These are phyloP conservation scores for Blechomonas ayalai DNA, from an alignment of 208 protist genomes.

Conservation along the genomic window DNA sequence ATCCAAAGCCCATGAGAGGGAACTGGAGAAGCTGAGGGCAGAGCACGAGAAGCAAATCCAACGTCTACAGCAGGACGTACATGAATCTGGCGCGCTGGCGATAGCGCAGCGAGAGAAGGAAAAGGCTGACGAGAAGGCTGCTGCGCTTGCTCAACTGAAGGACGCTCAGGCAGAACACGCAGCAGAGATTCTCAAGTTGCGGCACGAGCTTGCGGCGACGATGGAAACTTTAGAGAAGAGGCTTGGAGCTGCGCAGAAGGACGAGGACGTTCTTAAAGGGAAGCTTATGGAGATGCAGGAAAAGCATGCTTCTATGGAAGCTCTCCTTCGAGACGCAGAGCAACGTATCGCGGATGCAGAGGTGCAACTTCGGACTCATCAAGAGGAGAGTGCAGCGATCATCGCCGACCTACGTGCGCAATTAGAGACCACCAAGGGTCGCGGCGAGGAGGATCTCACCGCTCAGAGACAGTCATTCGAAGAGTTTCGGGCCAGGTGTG, in stretches of 20 bases:
- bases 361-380: neutral
- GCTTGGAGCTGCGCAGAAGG: neutral
- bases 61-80: neutral
- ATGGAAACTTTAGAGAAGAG: constrained; percentile 12
- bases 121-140: constrained; percentile 9
- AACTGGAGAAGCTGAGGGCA: constrained; percentile 11
- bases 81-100: neutral
- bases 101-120: constrained; percentile 6
- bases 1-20: constrained; percentile 7
- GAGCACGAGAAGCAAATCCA: too few species aligned
- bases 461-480: neutral
- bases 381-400: neutral
- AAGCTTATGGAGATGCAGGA: constrained; percentile 11
- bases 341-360: too few species aligned
- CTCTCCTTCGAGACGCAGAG: neutral
- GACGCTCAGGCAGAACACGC: constrained; percentile 14
- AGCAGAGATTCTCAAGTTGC: constrained; percentile 13
- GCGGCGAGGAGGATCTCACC: too few species aligned
- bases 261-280: constrained; percentile 1
- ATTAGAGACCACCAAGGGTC: too few species aligned
- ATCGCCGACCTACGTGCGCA: too few species aligned
- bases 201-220: constrained; percentile 10
- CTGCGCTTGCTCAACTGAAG: constrained; percentile 10
- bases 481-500: neutral
- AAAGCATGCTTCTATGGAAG: constrained; percentile 14